A percentile compares a stretch with the other conserved stretches of the same genome.
phyloP scores from a whole-genome alignment of 2,329 filamentous ascomycete genomes.

The Pseudocercospora fuligena region DNA sequence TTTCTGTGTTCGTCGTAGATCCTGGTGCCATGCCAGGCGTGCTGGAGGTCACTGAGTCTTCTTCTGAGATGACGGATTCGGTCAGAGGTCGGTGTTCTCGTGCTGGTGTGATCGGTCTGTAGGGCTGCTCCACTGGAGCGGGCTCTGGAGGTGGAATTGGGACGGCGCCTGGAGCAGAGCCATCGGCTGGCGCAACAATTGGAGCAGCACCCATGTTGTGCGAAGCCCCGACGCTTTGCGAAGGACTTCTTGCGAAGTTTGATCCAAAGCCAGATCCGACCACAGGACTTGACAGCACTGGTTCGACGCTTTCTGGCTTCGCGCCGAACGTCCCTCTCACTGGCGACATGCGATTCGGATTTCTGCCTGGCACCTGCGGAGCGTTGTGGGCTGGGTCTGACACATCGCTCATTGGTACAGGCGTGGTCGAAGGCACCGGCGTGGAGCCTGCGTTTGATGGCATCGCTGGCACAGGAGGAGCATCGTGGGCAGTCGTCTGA shows the following conservation, averaged over 20 bases:
- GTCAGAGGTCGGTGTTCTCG: constrained; percentile 1
- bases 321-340: constrained; percentile 9
- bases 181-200: neutral
- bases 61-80: constrained; percentile 12
- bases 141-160: constrained; percentile 4
- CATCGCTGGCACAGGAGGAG: constrained; percentile 9
- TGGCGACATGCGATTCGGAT: constrained; percentile 19
- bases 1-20: neutral
- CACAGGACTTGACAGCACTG: constrained; percentile 18
- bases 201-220: neutral
- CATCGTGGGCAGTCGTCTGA: constrained; percentile 6
- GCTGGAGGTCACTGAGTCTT: constrained; percentile 14
- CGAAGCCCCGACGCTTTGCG: neutral
- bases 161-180: neutral
- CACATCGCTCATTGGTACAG: constrained; percentile 8
- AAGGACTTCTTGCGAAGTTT: constrained; percentile 12
- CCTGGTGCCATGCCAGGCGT: neutral
- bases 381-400: neutral
- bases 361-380: constrained; percentile 18
- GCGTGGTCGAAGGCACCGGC: constrained; percentile 9
- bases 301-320: constrained; percentile 13
- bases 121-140: constrained; percentile 2
- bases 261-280: constrained; percentile 16
- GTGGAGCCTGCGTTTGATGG: neutral
- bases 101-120: neutral